phyloP scores from a whole-genome alignment of 106 monocot species.

The Dioscorea dumetorum region DNA sequence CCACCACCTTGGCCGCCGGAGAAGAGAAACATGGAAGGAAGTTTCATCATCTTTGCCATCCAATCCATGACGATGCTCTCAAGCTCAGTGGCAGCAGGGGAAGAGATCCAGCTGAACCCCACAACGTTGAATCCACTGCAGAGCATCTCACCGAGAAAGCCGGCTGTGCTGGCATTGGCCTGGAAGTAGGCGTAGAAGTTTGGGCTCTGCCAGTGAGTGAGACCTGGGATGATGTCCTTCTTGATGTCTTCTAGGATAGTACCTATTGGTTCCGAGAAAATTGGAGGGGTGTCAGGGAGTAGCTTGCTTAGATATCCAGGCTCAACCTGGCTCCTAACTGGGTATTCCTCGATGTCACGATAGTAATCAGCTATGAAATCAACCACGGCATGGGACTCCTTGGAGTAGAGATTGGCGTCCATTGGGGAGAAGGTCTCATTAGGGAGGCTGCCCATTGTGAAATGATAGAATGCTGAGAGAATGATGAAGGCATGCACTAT shows the following conservation, averaged over 20 bases:
- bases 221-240: conserved; percentile 32
- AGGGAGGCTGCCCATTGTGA: conserved; percentile 1
- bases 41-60: conserved; percentile 34
- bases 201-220: conserved; percentile 57
- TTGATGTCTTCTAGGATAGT: conserved; percentile 28
- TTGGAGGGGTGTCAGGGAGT: conserved; percentile 17
- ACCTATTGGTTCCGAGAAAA: conserved; percentile 18
- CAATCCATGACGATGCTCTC: conserved; percentile 50
- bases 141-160: conserved; percentile 47
- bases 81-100: conserved; percentile 61
- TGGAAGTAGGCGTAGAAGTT: conserved; percentile 47
- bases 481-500: too few relatives aligned
- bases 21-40: conserved; percentile 25
- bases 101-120: conserved; percentile 49
- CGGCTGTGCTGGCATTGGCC: conserved; percentile 40
- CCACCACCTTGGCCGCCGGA: conserved; percentile 24
- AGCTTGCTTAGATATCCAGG: conserved; percentile 32
- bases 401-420: conserved; percentile 17
- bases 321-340: conserved; percentile 24
- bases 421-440: conserved; percentile 7
- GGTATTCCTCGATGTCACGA: conserved; percentile 15
- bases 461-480: too few relatives aligned
- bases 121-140: conserved; percentile 32
- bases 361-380: conserved; percentile 47
- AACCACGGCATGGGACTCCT: conserved; percentile 13